Evolutionary conservation across 208 protist genomes (phyloP).

Genomic region (Acanthamoeba sp.): DNA sequence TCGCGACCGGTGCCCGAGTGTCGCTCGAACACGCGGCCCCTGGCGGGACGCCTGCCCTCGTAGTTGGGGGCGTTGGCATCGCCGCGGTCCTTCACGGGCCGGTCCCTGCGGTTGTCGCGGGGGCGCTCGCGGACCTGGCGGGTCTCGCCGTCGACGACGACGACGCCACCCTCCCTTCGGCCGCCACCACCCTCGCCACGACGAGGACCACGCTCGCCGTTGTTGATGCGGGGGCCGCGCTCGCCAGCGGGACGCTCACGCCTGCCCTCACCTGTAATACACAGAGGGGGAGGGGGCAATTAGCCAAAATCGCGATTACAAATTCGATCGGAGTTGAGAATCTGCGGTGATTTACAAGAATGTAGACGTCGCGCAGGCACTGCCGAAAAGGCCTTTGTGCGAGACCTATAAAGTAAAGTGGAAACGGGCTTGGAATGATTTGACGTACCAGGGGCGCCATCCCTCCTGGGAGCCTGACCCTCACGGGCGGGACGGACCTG

Average conservation of each 20-base stretch:
- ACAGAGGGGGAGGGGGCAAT: too few relatives aligned
- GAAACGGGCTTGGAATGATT: too few relatives aligned
- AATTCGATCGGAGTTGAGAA: background rate
- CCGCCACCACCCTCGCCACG: background rate
- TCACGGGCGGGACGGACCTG: background rate
- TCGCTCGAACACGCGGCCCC: constrained; percentile 24
- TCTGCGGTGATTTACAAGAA: too few relatives aligned
- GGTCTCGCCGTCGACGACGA: background rate
- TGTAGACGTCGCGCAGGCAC: too few relatives aligned
- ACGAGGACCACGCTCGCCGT: background rate
- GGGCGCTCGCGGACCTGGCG: constrained; percentile 6
- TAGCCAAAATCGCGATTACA: background rate
- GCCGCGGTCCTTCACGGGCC: constrained; percentile 9
- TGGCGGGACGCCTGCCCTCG: background rate
- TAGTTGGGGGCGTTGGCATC: background rate
- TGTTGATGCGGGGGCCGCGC: background rate
- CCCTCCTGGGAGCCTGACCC: background rate
- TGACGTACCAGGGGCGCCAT: background rate
- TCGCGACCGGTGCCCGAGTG: constrained; percentile 61
- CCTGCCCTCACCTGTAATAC: background rate
- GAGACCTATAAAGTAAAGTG: too few relatives aligned
- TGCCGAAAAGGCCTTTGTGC: too few relatives aligned
- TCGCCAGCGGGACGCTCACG: background rate
- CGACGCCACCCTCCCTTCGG: background rate
- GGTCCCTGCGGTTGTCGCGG: background rate